phyloP scores from a whole-genome alignment of 768 basidiomycete genomes.

The Chalciporus sphaerocephalus region DNA sequence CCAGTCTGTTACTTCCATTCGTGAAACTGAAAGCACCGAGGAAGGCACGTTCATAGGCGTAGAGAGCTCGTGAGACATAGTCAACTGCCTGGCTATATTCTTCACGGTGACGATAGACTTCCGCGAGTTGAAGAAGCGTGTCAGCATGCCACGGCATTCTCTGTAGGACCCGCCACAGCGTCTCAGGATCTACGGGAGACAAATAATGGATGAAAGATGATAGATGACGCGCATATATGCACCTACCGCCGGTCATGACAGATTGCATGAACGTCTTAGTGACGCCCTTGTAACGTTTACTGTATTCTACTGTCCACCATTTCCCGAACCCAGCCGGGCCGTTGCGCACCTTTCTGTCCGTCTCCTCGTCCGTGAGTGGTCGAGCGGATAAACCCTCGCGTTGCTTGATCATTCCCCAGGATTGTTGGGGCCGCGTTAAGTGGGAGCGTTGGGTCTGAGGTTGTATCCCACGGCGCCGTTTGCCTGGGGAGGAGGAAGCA shows the following conservation, averaged over 20 bases:
- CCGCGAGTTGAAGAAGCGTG: slow-evolving; percentile 48
- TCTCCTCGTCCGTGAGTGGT: slow-evolving; percentile 52
- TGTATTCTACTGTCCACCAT: slow-evolving; percentile 90
- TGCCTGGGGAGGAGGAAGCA: slow-evolving; percentile 32
- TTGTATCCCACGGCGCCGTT: slow-evolving; percentile 35
- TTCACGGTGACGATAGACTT: slow-evolving; percentile 64
- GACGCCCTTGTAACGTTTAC: slow-evolving; percentile 75
- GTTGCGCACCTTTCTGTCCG: slow-evolving; percentile 40
- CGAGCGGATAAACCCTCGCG: slow-evolving; percentile 73
- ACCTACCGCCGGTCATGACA: slow-evolving; percentile 76
- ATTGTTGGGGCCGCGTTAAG: slow-evolving; percentile 69
- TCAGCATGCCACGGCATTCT: slow-evolving; percentile 90
- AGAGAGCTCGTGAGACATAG: slow-evolving; percentile 87
- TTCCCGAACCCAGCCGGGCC: slow-evolving; percentile 52
- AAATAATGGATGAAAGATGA: background rate
- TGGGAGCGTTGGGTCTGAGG: slow-evolving; percentile 52
- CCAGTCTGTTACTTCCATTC: slow-evolving; percentile 74
- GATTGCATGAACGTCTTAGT: slow-evolving; percentile 77
- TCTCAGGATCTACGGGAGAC: slow-evolving; percentile 70
- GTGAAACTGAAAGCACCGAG: slow-evolving; percentile 84
- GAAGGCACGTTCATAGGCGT: slow-evolving; percentile 89
- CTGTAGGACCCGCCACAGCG: slow-evolving; percentile 70
- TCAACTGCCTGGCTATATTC: slow-evolving; percentile 84
- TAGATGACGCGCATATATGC: background rate
- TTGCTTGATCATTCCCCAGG: slow-evolving; percentile 68